Conservation (phyloP, 2,329 filamentous ascomycete species). For the Kalaharituber pfeilii region DNA sequence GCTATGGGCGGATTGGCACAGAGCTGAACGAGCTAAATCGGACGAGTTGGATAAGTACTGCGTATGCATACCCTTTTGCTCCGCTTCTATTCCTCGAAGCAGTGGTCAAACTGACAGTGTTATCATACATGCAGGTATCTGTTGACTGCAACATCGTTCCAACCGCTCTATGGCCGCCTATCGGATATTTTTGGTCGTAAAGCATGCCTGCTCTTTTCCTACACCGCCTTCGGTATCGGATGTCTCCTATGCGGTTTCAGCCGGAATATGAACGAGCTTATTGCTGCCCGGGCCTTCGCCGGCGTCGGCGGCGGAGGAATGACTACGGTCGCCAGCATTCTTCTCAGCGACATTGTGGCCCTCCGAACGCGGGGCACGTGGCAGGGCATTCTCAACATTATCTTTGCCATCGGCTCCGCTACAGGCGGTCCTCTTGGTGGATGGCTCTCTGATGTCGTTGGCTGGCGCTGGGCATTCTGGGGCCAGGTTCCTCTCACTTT, state of each 20-base stretch:
- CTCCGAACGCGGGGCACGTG: conserved; percentile 52
- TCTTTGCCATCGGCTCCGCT: conserved; percentile 51
- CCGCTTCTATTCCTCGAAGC: neutral
- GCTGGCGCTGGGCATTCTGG: conserved; percentile 63
- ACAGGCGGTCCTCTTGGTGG: conserved; percentile 55
- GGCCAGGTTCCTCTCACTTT: conserved; percentile 52
- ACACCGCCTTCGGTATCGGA: conserved; percentile 46
- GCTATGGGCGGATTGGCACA: conserved; percentile 60
- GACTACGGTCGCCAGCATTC: conserved; percentile 41
- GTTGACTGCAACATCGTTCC: conserved; percentile 55
- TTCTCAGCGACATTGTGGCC: conserved; percentile 54
- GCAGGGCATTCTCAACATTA: conserved; percentile 58
- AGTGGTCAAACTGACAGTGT: neutral
- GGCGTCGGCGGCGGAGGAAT: conserved; percentile 24
- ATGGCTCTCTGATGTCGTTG: conserved; percentile 51
- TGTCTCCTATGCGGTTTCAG: conserved; percentile 47
- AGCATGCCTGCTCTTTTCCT: conserved; percentile 45
- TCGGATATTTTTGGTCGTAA: conserved; percentile 57
- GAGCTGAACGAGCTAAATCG: conserved; percentile 57
- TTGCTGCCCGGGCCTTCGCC: conserved; percentile 39
- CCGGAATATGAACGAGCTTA: conserved; percentile 46
- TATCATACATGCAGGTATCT: conserved; percentile 39
- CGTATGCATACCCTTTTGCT: too few relatives aligned
- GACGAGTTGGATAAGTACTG: conserved; percentile 57
- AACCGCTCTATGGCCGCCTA: conserved; percentile 56